Base-by-base conservation (phyloP, 192 early-diverging fungal genomes). In the Coemansia pectinata region DNA sequence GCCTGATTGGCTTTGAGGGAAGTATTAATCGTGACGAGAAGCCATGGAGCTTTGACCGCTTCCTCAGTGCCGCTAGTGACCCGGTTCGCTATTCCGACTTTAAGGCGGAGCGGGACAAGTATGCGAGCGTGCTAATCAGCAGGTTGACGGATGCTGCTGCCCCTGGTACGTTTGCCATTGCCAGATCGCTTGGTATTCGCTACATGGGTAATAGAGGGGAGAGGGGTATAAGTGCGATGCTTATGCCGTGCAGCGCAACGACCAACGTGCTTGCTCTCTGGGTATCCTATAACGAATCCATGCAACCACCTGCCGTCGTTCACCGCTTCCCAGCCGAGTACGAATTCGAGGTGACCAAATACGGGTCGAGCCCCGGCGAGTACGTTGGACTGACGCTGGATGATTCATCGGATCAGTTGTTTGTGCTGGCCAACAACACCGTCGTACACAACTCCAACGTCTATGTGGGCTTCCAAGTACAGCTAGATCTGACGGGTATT, bases 401-500 rank as follows among this genome's bases (percentile, higher is more conserved):
- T 3, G 39, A 19, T 7, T 39, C 40, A 2, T 39, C 67, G 1
- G 74, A 79, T 68, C 70, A 75, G 69, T 79, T 85, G 17, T 86
- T 86, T 70, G 58, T 88, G 45, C 72, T 84, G 72, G 75, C 78
- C 34, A 77, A 84, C 67, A 31, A 41, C 62, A 65, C 76, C 7
- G 66, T 79, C 12, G 74, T 78, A 34, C 84, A 85, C 72, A 85
- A 85, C 78, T 92, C 94, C 36, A 97, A 99, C 78, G 97, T 99
- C 19, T 99, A 99, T 74, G 94, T 99, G 59, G 97, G 97, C 85
- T 99, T 99, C 95, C 95, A 98, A 83, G 96, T 98, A 67, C 97
- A 99, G 84, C 87, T 99, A 47, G 97, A 99, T 89, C 87, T 99
- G 78, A 99, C 97, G 7, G 97, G 97, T 79, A 99, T 99, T 55